Base-by-base conservation (phyloP, 305 asterid genomes). In the Fraxinus sp. region DNA sequence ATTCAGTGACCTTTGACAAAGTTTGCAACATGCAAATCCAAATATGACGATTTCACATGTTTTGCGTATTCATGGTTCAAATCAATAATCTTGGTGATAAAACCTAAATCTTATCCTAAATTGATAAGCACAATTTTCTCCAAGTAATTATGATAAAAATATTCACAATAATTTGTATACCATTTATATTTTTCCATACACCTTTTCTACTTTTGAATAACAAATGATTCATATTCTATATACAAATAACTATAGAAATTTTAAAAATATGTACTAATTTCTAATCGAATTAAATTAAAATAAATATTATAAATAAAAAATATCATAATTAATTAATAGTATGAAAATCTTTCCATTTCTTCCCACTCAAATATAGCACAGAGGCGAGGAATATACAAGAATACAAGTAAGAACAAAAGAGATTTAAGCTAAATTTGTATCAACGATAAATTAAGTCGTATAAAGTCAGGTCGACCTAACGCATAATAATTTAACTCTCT, bases 1-100 rank as follows among this genome's bases (percentile, higher is more conserved):
- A 49, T 4, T 49, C 18, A 16, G 59, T 14, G 59, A 49, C 7
- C 59, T 18, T 4, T 43, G 55, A 43, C 55, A 43, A 11, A 11
- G n/a, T 43, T 43, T 4, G 20, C 59, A 49, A 14, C 59, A 14
- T 49, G 20, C 20, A 49, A 49, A 14, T 49, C 20, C 59, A 49
- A 14, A 49, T 30, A 33, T n/a, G 26, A 73, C 16, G 24, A 52
- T 52, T 49, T 16, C 64, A 52, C 64, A 1, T 4, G 64, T 52
- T 16, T 52, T 52, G 22, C 24, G 9, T 52, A 52, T 52, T 5
- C 64, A 52, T 1, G 8, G 62, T 52, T 5, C 41, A 20, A 39
- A 55, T 74, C 62, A 81, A 57, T 81, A 55, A 75, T 81, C 75
- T 55, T 81, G 59, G 84, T 37, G 49, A 8, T 75, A 7, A 3